Base-by-base conservation (phyloP, 805 yeast species). In the Metschnikowia sp. region DNA sequence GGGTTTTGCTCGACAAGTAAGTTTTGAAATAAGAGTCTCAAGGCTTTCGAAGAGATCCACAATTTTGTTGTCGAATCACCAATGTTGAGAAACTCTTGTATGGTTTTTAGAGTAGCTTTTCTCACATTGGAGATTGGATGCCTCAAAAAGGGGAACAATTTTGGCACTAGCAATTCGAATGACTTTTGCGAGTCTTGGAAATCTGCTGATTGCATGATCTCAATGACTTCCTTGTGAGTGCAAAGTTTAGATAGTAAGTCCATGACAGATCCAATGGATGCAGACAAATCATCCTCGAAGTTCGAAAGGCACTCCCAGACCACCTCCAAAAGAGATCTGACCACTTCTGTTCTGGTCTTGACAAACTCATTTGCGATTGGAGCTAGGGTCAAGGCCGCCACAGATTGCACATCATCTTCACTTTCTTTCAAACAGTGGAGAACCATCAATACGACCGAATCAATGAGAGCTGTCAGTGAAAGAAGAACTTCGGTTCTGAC, bases 321-420 rank as follows among this genome's bases (percentile, higher is more conserved):
- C 2, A 90, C 94, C 10, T 78, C 75, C 31, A 80, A 67, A 18
- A 80, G 63, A 13, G 77, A 68, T 44, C 73, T 74, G 3, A 79
- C 75, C 26, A 82, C 62, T 34, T 72, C 72, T 15, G 77, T 70
- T 44, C 83, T 79, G 38, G 85, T 69, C 34, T 76, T 72, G n/a
- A 91, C 91, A 64, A 92, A 88, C 53, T 88, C 88, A n/a, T 77
- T 74, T 1, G 96, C 90, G 40, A 94, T 88, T 3, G 99, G 99
- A 0, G 92, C 76, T 44, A 94, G 70, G 1, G 96, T 89, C 2
- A 96, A 86, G 0, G 99, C 98, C 22, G 96, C 90, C 39, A 92
- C 97, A 8, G 97, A 90, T 64, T 95, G 97, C 26, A 94, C 98
- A 63, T 94, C 99, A 64, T 91, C 98, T 57, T 90, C 96, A 45